phyloP scores from a whole-genome alignment of 2,329 filamentous ascomycete species.

The Simplicillium aogashimaense region DNA sequence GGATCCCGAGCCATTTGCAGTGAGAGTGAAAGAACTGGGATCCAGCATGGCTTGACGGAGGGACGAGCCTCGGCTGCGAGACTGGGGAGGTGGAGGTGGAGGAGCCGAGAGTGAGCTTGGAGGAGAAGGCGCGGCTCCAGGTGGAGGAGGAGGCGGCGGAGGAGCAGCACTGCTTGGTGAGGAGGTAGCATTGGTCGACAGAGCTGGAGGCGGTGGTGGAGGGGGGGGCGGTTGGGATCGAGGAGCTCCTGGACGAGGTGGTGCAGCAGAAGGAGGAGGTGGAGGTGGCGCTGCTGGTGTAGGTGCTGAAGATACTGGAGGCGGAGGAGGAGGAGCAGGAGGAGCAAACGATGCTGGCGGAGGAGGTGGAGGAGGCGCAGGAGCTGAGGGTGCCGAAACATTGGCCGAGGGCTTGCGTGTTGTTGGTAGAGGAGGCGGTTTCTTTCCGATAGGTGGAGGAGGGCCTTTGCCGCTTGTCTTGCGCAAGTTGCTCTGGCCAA shows the following conservation, averaged over 20 bases:
- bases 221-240: conserved; percentile 25
- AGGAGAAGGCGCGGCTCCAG: conserved; percentile 15
- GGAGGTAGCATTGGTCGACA: conserved; percentile 25
- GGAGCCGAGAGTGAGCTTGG: conserved; percentile 28
- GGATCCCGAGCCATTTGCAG: conserved; percentile 48
- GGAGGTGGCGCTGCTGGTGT: conserved; percentile 33
- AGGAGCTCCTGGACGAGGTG: conserved; percentile 27
- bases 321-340: conserved; percentile 26
- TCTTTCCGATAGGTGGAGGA: conserved; percentile 71
- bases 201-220: conserved; percentile 19
- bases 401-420: conserved; percentile 45
- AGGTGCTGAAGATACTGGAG: conserved; percentile 29
- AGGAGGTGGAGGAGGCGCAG: conserved; percentile 28
- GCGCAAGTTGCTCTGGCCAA: conserved; percentile 38
- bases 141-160: conserved; percentile 25
- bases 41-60: conserved; percentile 58
- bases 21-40: conserved; percentile 65
- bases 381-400: conserved; percentile 18
- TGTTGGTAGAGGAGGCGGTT: conserved; percentile 53
- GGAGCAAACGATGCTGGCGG: conserved; percentile 27
- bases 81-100: conserved; percentile 21
- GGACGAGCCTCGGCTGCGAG: conserved; percentile 31
- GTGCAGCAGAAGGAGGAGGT: conserved; percentile 33
- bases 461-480: conserved; percentile 58
- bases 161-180: conserved; percentile 26